Evolutionary conservation across 805 yeast genomes (phyloP).

Genomic region (Spathaspora girioi): DNA sequence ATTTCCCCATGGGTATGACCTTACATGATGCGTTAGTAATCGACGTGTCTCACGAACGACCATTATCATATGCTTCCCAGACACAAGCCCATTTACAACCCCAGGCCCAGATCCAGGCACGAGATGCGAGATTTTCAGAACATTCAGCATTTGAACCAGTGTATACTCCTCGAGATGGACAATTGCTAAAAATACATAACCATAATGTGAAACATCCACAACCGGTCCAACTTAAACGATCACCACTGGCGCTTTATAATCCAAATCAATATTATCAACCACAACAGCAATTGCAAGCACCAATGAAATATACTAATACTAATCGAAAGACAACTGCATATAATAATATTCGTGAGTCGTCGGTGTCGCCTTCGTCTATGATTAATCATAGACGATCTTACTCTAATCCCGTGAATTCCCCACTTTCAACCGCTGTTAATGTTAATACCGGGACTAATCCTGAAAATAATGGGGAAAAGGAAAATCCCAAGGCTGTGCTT

Average conservation of each 20-base stretch:
- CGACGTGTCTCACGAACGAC: constrained; percentile 29
- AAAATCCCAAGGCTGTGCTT: constrained; percentile 38
- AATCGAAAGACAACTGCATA: neutral
- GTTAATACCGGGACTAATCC: neutral
- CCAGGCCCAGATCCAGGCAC: no score
- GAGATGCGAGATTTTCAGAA: neutral
- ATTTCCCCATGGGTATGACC: constrained; percentile 65
- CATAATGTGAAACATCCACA: constrained; percentile 1
- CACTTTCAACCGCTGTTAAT: constrained; percentile 5
- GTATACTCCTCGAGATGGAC: neutral
- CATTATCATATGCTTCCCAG: constrained; percentile 10
- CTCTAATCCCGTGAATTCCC: constrained; percentile 23
- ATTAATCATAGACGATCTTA: constrained; percentile 26
- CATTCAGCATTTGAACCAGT: neutral
- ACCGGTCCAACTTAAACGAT: neutral
- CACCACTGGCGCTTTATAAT: constrained; percentile 1
- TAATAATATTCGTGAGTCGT: constrained; percentile 13
- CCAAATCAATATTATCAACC: neutral
- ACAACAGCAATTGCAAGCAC: neutral
- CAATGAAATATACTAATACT: neutral
- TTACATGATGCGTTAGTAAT: constrained; percentile 63
- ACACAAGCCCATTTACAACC: no score
- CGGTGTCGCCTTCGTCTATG: constrained; percentile 21
- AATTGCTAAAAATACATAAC: neutral
- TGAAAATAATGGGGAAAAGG: neutral